A percentile compares a stretch with the other conserved stretches of the same genome.
These are phyloP conservation scores for Aspergillus tubingensis DNA, from an alignment of 2,329 filamentous ascomycete species.

Conservation along the genomic window DNA sequence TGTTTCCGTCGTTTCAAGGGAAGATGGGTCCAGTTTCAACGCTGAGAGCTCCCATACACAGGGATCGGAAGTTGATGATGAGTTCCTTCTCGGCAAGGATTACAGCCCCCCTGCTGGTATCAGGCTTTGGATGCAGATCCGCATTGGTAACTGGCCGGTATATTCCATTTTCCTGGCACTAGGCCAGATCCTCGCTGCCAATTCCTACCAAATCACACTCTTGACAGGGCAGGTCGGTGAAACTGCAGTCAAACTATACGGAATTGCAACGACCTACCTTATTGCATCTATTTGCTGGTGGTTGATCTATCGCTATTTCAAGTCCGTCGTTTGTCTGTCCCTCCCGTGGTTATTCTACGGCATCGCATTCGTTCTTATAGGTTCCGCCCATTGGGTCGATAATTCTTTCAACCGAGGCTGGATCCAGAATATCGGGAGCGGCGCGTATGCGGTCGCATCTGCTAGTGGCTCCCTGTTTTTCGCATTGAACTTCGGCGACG, in stretches of 20 bases:
- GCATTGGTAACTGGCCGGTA: constrained; percentile 62
- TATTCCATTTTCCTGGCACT: constrained; percentile 63
- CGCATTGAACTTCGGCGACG: constrained; percentile 65
- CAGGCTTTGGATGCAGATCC: constrained; percentile 55
- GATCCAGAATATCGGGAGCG: constrained; percentile 62
- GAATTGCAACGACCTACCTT: constrained; percentile 60
- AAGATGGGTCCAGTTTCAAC: constrained; percentile 35
- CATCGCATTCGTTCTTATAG: constrained; percentile 61
- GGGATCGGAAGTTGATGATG: constrained; percentile 43
- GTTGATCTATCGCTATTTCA: constrained; percentile 58
- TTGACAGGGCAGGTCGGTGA: constrained; percentile 64
- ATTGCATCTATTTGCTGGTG: constrained; percentile 62
- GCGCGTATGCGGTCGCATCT: constrained; percentile 62
- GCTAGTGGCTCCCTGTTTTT: constrained; percentile 65
- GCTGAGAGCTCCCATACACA: constrained; percentile 26
- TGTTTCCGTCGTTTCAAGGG: constrained; percentile 43
- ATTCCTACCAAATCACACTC: constrained; percentile 67
- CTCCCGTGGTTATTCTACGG: constrained; percentile 64
- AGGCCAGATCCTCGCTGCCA: constrained; percentile 63
- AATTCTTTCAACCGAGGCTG: constrained; percentile 47
- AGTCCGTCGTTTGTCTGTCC: constrained; percentile 58
- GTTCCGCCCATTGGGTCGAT: constrained; percentile 56
- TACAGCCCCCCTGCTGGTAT: constrained; percentile 59
- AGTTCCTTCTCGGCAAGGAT: constrained; percentile 58
- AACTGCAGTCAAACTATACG: constrained; percentile 59